phyloP scores from a whole-genome alignment of 129 eudicot species.

The Kitagawia praeruptora region DNA sequence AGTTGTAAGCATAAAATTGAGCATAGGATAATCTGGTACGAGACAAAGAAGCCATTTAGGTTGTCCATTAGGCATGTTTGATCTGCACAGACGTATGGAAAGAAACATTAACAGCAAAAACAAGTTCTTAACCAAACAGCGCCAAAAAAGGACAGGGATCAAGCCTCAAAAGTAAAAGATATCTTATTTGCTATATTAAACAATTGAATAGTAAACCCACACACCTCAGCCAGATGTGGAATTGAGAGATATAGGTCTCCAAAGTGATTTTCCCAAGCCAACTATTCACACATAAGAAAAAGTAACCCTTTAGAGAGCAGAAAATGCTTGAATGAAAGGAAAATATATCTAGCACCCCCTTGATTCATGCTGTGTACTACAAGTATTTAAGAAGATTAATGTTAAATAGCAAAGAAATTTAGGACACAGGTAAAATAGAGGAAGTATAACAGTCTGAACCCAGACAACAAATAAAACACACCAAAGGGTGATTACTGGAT shows the following conservation, averaged over 20 bases:
- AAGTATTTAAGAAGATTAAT: too few species aligned
- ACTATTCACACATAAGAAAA: conserved; percentile 24
- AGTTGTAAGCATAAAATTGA: conserved; percentile 85
- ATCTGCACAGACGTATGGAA: conserved; percentile 38
- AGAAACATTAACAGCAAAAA: background rate
- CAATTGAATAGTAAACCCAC: background rate
- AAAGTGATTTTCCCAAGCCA: conserved; percentile 93
- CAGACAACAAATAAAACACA: too few species aligned
- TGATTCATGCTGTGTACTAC: too few species aligned
- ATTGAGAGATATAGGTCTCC: conserved; percentile 92
- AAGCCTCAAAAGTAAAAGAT: conserved; percentile 8
- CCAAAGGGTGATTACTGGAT: conserved; percentile 9
- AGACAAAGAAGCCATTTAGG: conserved; percentile 86
- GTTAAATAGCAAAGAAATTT: too few species aligned
- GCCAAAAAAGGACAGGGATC: background rate
- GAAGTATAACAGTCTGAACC: too few species aligned
- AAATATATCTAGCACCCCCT: too few species aligned
- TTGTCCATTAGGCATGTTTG: conserved; percentile 82
- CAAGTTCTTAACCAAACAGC: background rate
- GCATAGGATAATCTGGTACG: conserved; percentile 79
- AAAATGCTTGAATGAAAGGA: too few species aligned
- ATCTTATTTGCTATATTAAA: too few species aligned
- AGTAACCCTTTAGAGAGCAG: too few species aligned
- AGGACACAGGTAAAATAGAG: too few species aligned
- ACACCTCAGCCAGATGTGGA: conserved; percentile 90